Conservation (phyloP, 2,329 filamentous ascomycete species). For the Xylaria sp. region DNA sequence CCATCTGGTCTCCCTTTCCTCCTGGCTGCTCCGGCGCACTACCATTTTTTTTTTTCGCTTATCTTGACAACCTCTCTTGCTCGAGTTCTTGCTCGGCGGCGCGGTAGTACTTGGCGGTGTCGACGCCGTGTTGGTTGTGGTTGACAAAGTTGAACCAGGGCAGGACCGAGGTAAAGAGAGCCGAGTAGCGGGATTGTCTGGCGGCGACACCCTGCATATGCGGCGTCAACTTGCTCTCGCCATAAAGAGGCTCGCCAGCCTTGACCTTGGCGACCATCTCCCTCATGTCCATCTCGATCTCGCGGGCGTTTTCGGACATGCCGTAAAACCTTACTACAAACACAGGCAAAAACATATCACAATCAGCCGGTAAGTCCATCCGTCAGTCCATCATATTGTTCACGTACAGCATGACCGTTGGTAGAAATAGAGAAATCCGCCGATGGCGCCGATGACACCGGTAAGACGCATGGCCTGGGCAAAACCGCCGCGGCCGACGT, state of each 20-base stretch:
- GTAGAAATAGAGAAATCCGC: constrained; percentile 88
- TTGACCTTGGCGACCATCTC: constrained; percentile 99
- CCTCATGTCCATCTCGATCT: constrained; percentile 95
- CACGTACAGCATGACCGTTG: constrained; percentile 83
- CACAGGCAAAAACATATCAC: neutral
- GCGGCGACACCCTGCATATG: constrained; percentile 95
- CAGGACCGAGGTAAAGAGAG: constrained; percentile 83
- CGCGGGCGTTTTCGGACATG: constrained; percentile 89
- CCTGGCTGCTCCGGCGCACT: neutral
- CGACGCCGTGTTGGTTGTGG: constrained; percentile 93
- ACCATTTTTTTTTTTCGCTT: neutral
- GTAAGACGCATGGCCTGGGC: constrained; percentile 83
- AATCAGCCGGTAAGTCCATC: neutral
- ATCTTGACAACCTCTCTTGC: constrained; percentile 67
- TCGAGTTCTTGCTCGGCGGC: constrained; percentile 95
- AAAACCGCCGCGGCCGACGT: constrained; percentile 85
- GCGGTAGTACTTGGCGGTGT: constrained; percentile 98
- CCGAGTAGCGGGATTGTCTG: constrained; percentile 91
- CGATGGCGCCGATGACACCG: constrained; percentile 76
- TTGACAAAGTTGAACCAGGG: constrained; percentile 99
- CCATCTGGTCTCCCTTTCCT: neutral
- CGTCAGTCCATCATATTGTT: neutral
- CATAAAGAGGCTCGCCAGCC: constrained; percentile 89
- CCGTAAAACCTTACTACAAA: constrained; percentile 90
- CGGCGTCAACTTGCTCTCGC: constrained; percentile 78